Percentiles rank a stretch among this genome's conserved stretches.
Evolutionary conservation across 1,284 basidiomycete species (phyloP).

Genomic region (Phaffia rhodozyma): DNA sequence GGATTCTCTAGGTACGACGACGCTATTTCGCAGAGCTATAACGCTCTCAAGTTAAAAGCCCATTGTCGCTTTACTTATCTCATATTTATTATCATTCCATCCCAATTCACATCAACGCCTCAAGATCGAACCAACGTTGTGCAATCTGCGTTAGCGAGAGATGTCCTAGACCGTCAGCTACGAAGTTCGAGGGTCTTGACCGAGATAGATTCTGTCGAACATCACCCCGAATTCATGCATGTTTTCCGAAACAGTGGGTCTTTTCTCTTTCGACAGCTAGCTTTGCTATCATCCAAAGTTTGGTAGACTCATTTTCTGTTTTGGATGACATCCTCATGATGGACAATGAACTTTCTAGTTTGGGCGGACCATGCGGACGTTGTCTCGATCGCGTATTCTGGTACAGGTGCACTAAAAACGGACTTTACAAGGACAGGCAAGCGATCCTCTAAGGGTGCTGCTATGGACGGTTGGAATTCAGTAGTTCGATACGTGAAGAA

Average conservation of each 20-base stretch:
- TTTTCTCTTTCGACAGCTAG: neutral
- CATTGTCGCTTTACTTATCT: too few species aligned
- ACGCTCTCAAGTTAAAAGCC: neutral
- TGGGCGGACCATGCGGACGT: conserved; percentile 97
- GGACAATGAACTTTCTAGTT: conserved; percentile 43
- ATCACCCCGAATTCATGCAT: conserved; percentile 61
- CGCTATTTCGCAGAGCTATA: too few species aligned
- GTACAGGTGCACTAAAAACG: conserved; percentile 91
- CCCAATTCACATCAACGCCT: neutral
- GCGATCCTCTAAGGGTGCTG: conserved; percentile 61
- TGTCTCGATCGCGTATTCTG: conserved; percentile 83
- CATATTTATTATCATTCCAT: too few species aligned
- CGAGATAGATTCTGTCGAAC: conserved; percentile 57
- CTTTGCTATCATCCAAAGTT: neutral
- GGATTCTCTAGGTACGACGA: conserved; percentile 26
- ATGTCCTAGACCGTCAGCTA: conserved; percentile 70
- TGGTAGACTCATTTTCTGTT: conserved; percentile 1
- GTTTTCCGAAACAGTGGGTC: conserved; percentile 80
- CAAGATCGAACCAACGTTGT: conserved; percentile 89
- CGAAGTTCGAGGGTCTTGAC: conserved; percentile 56
- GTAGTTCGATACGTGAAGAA: conserved; percentile 84
- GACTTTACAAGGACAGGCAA: conserved; percentile 93
- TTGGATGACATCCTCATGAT: conserved; percentile 5
- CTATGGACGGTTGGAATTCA: conserved; percentile 84
- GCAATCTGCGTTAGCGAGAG: conserved; percentile 76